These are phyloP conservation scores for Kwoniella mangroviensis DNA, from an alignment of 768 basidiomycete genomes.

Conservation along the genomic window DNA sequence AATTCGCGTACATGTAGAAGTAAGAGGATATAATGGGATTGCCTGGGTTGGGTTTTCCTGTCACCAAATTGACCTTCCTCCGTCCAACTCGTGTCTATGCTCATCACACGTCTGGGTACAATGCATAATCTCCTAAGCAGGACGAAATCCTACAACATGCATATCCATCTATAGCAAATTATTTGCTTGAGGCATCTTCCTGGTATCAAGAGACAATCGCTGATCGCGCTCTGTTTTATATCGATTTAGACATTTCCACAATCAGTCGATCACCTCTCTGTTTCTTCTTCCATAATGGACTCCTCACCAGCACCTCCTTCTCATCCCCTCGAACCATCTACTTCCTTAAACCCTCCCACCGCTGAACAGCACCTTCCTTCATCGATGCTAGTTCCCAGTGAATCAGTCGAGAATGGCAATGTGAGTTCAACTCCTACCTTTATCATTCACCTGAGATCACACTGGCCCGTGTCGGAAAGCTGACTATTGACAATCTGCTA, in stretches of 20 bases:
- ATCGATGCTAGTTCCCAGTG: conserved; percentile 32
- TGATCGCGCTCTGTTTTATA: too few relatives aligned
- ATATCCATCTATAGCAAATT: too few relatives aligned
- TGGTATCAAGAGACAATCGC: too few relatives aligned
- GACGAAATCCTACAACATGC: too few relatives aligned
- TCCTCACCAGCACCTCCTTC: conserved; percentile 15
- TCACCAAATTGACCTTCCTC: neutral
- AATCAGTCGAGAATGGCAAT: neutral
- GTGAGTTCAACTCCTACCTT: neutral
- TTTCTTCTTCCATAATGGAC: conserved; percentile 16
- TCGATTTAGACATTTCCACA: neutral
- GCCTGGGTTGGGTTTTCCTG: neutral
- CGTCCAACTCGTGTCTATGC: neutral
- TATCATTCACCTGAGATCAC: too few relatives aligned
- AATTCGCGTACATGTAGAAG: neutral
- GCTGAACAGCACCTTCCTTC: conserved; percentile 35
- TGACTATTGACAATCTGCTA: neutral
- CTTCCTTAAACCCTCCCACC: conserved; percentile 8
- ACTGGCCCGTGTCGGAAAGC: too few relatives aligned
- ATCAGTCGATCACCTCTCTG: neutral
- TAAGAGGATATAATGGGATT: neutral
- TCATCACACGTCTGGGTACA: neutral
- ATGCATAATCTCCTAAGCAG: too few relatives aligned
- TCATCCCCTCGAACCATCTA: conserved; percentile 18
- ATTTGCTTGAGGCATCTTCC: too few relatives aligned